phyloP scores from a whole-genome alignment of 495 filamentous ascomycete species.

The Penicillium manginii region DNA sequence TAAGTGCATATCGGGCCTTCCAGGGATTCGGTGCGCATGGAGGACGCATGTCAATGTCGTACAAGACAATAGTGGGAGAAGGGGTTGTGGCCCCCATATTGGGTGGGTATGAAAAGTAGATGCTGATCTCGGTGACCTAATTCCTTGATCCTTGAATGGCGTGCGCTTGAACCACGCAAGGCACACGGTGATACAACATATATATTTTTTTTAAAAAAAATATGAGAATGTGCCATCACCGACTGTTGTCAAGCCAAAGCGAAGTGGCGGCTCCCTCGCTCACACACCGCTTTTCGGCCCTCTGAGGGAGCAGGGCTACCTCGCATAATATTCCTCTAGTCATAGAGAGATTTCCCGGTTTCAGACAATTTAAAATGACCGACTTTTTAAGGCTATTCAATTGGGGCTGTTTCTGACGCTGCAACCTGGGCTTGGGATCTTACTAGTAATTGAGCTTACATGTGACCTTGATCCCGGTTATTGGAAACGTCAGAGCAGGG shows the following conservation, averaged over 20 bases:
- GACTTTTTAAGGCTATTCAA: background rate
- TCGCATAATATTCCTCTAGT: background rate
- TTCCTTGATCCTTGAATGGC: background rate
- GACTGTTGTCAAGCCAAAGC: background rate
- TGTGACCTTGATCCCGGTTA: too few species aligned
- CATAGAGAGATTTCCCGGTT: background rate
- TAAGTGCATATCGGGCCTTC: conserved; percentile 63
- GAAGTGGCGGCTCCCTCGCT: background rate
- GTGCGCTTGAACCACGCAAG: background rate
- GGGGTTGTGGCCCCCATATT: background rate
- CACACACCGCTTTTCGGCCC: background rate
- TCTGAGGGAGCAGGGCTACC: background rate
- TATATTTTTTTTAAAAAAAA: too few species aligned
- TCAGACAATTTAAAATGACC: background rate
- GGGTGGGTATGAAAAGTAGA: background rate
- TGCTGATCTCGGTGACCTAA: background rate
- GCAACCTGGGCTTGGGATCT: too few species aligned
- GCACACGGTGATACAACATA: background rate
- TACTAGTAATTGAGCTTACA: too few species aligned
- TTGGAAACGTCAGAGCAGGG: too few species aligned
- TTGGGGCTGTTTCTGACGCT: too few species aligned
- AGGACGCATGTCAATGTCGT: conserved; percentile 57
- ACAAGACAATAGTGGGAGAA: conserved; percentile 44
- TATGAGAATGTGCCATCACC: background rate
- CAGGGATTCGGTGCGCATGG: conserved; percentile 60